These are phyloP conservation scores for Penicillium sp. DNA, from an alignment of 2,329 filamentous ascomycete genomes.

Conservation along the genomic window DNA sequence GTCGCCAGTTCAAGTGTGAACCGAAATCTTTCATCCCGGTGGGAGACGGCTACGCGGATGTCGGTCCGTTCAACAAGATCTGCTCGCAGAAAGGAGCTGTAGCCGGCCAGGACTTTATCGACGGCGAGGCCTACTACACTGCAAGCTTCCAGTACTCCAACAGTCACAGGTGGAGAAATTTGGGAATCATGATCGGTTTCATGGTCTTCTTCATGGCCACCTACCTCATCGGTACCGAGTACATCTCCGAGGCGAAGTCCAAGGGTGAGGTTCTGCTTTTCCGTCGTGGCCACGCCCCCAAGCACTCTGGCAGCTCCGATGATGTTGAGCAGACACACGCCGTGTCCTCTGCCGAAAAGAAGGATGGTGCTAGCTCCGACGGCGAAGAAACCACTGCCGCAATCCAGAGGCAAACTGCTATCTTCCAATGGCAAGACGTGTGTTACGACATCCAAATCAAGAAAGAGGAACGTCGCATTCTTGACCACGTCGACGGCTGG, in stretches of 20 bases:
- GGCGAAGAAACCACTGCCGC: conserved; percentile 28
- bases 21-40: conserved; percentile 41
- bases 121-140: conserved; percentile 58
- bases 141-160: conserved; percentile 57
- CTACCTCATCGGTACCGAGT: conserved; percentile 65
- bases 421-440: conserved; percentile 83
- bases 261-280: conserved; percentile 77
- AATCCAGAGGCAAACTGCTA: conserved; percentile 66
- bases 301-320: conserved; percentile 17
- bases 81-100: conserved; percentile 61
- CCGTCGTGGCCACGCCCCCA: conserved; percentile 63
- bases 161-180: conserved; percentile 64
- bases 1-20: conserved; percentile 54
- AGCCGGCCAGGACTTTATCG: conserved; percentile 52
- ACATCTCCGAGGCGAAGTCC: conserved; percentile 62
- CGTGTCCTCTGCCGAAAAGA: conserved; percentile 33
- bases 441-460: conserved; percentile 84
- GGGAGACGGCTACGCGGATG: conserved; percentile 38
- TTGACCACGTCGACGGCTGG: conserved; percentile 87
- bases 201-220: conserved; percentile 58
- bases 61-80: conserved; percentile 43
- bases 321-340: conserved; percentile 27
- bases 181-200: conserved; percentile 67
- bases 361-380: conserved; percentile 26
- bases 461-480: conserved; percentile 67